A percentile compares a stretch with the other conserved stretches of the same genome.
These are phyloP conservation scores for Sergeia podlipaevii DNA, from an alignment of 208 protist genomes.

Conservation along the genomic window DNA sequence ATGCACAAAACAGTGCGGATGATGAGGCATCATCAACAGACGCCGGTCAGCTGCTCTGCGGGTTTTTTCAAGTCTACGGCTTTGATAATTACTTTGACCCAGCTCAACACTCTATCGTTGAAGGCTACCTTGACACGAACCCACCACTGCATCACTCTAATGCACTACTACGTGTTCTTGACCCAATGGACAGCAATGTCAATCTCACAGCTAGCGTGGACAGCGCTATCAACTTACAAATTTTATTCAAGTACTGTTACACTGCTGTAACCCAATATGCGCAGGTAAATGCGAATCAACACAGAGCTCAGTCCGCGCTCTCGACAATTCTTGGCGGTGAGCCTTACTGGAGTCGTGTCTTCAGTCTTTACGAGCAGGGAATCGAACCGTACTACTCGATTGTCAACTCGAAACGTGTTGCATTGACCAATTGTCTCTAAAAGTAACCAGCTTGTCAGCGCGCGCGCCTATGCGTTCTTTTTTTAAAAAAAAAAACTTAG, in stretches of 20 bases:
- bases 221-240: conserved; percentile 27
- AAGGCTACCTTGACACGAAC: conserved; percentile 14
- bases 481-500: background rate
- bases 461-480: no score
- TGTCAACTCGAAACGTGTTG: conserved; percentile 18
- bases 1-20: no score
- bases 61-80: conserved; percentile 43
- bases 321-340: conserved; percentile 46
- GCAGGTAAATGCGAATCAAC: conserved; percentile 19
- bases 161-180: conserved; percentile 27
- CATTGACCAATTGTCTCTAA: conserved; percentile 16
- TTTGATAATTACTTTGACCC: conserved; percentile 40
- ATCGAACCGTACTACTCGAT: conserved; percentile 27
- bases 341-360: conserved; percentile 35
- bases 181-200: conserved; percentile 20
- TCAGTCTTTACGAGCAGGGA: conserved; percentile 27
- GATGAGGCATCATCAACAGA: conserved; percentile 16
- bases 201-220: conserved; percentile 28
- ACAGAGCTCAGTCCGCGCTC: conserved; percentile 38
- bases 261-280: conserved; percentile 30
- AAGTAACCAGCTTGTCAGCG: background rate
- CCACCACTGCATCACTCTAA: conserved; percentile 26
- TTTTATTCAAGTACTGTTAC: conserved; percentile 51
- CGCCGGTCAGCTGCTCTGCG: conserved; percentile 24
- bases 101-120: conserved; percentile 16